These are phyloP conservation scores for Aspergillus transmontanensis DNA, from an alignment of 2,329 filamentous ascomycete genomes.

Conservation along the genomic window DNA sequence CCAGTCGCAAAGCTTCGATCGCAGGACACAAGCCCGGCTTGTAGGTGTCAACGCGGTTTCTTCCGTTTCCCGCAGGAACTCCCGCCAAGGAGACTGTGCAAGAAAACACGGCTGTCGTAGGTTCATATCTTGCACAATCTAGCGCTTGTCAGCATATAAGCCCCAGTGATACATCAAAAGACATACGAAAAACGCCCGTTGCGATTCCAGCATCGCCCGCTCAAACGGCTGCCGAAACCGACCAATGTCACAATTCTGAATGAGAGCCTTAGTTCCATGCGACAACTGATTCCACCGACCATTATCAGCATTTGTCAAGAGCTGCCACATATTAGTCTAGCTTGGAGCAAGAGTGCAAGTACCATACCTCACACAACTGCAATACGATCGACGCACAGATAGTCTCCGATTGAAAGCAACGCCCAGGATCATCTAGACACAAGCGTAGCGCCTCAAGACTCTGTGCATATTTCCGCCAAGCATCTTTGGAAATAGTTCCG, in stretches of 20 bases:
- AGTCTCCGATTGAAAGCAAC: not conserved
- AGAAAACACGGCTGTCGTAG: not conserved
- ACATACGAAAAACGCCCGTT: not conserved
- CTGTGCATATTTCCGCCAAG: not conserved
- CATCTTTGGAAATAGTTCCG: not conserved
- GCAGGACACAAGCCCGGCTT: not conserved
- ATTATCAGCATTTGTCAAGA: not conserved
- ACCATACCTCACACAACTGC: not conserved
- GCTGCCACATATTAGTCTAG: not conserved
- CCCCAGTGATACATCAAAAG: not conserved
- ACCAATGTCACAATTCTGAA: not conserved
- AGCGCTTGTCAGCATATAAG: not conserved
- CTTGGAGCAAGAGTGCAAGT: no score
- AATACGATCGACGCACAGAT: not conserved
- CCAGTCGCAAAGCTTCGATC: not conserved
- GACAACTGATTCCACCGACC: not conserved
- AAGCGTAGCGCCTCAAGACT: not conserved
- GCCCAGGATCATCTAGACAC: not conserved
- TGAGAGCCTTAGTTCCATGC: not conserved
- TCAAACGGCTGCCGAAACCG: not conserved
- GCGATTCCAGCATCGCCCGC: not conserved
- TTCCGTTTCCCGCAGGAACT: not conserved
- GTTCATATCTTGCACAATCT: not conserved
- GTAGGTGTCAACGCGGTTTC: not conserved
- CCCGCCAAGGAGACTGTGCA: not conserved